Evolutionary conservation across 257 asterid species (phyloP).

Genomic region (Anisodus tanguticus): DNA sequence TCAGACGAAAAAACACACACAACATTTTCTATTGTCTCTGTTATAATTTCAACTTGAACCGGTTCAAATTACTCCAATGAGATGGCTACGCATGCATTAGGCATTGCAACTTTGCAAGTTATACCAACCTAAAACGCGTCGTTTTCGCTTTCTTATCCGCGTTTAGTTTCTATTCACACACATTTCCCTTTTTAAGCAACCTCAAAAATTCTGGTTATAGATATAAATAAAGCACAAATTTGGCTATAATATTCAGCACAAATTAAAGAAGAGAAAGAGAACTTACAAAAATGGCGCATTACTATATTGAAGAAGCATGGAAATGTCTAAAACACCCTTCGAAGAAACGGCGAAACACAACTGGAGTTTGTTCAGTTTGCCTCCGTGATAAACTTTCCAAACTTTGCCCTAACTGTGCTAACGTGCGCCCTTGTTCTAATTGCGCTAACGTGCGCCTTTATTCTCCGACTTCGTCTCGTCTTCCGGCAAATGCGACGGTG

Average conservation of each 20-base stretch:
- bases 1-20: too few relatives aligned
- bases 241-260: neutral
- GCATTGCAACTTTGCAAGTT: neutral
- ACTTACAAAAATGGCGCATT: slow-evolving; percentile 19
- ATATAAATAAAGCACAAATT: neutral
- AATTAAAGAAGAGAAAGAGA: neutral
- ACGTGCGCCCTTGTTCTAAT: slow-evolving; percentile 63
- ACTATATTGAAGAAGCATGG: slow-evolving; percentile 9
- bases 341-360: slow-evolving; percentile 3
- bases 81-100: neutral
- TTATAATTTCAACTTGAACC: too few relatives aligned
- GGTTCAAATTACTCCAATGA: too few relatives aligned
- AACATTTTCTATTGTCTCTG: too few relatives aligned
- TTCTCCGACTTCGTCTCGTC: slow-evolving; percentile 66
- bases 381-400: slow-evolving; percentile 13
- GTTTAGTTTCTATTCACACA: slow-evolving; percentile 4
- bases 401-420: slow-evolving; percentile 46
- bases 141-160: neutral
- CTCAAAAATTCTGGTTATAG: too few relatives aligned
- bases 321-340: slow-evolving; percentile 32
- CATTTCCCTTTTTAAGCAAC: neutral
- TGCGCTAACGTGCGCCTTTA: neutral
- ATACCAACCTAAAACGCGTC: neutral
- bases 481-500: slow-evolving; percentile 36
- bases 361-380: slow-evolving; percentile 28